phyloP scores from a whole-genome alignment of 441 rosid genomes.

The Arabidopsis hybrid region DNA sequence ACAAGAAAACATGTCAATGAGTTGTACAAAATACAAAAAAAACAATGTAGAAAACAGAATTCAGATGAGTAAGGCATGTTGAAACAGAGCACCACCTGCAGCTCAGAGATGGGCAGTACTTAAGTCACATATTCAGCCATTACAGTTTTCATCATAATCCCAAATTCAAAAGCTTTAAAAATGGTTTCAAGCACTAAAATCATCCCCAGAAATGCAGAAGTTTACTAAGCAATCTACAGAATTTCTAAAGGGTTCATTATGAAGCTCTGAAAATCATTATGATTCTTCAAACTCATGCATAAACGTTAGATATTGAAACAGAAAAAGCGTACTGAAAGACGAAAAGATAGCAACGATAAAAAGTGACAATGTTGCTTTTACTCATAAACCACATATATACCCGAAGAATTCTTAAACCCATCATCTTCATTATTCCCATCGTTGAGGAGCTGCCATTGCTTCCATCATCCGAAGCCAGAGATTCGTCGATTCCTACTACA shows the following conservation, averaged over 20 bases:
- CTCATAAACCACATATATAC: background rate
- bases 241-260: background rate
- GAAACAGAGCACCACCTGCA: conserved; percentile 50
- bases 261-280: background rate
- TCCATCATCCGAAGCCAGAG: too few relatives aligned
- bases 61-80: conserved; percentile 69
- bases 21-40: background rate
- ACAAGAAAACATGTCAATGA: conserved; percentile 31
- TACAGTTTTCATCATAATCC: conserved; percentile 55
- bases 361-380: background rate
- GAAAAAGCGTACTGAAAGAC: conserved; percentile 5
- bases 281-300: conserved; percentile 27
- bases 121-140: conserved; percentile 47
- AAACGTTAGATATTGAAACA: background rate
- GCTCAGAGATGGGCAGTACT: conserved; percentile 51
- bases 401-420: too few relatives aligned
- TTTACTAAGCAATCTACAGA: background rate
- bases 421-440: too few relatives aligned
- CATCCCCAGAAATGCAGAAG: background rate
- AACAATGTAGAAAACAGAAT: conserved; percentile 27
- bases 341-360: background rate
- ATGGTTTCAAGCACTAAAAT: conserved; percentile 5
- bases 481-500: too few relatives aligned
- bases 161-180: conserved; percentile 3
- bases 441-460: too few relatives aligned